Conservation (phyloP, 192 early-diverging fungal genomes). For the Gonapodya prolifera region DNA sequence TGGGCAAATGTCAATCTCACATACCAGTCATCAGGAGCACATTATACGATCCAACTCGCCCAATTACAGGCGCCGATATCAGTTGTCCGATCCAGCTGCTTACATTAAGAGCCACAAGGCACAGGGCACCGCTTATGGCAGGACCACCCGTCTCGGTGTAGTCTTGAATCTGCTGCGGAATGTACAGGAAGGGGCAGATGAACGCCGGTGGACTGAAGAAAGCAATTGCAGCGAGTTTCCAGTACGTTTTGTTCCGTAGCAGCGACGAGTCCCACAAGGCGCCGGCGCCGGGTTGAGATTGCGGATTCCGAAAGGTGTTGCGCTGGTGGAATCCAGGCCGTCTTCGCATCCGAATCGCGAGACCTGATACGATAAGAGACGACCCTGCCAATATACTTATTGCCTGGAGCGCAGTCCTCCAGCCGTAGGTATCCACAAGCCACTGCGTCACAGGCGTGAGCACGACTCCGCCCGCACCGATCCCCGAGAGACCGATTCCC, state of each 20-base stretch:
- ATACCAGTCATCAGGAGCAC: background rate
- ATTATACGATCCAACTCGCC: background rate
- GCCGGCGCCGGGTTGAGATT: no score
- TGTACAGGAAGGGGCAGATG: background rate
- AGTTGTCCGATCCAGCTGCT: background rate
- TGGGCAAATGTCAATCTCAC: no score
- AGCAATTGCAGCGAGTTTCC: background rate
- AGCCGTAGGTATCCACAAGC: constrained; percentile 42
- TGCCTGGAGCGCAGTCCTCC: constrained; percentile 44
- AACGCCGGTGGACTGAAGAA: background rate
- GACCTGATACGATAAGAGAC: background rate
- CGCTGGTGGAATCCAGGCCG: no score
- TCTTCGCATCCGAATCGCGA: background rate
- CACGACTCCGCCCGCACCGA: constrained; percentile 58
- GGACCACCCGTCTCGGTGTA: background rate
- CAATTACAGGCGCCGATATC: background rate
- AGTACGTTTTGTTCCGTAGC: background rate
- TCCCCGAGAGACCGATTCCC: constrained; percentile 56
- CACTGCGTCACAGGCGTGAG: constrained; percentile 43
- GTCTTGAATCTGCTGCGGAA: constrained; percentile 1
- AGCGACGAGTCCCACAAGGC: background rate
- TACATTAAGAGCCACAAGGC: background rate
- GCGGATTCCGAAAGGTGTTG: no score
- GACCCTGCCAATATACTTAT: constrained; percentile 19
- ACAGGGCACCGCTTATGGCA: background rate